These are phyloP conservation scores for Heracleum sosnowskyi DNA, from an alignment of 129 eudicot genomes.

Conservation along the genomic window DNA sequence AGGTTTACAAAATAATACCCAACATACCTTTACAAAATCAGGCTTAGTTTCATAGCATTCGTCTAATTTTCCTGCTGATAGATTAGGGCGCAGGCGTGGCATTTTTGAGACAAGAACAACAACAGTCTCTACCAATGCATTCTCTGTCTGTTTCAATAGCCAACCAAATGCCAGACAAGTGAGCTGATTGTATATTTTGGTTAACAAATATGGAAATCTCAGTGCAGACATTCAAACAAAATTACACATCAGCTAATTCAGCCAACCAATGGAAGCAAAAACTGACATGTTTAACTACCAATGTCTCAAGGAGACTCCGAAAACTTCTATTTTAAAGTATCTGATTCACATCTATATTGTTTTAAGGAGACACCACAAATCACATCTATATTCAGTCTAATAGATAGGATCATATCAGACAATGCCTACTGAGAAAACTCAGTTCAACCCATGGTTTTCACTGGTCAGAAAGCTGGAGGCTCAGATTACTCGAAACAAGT, in stretches of 20 bases:
- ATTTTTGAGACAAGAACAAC: slow-evolving; percentile 82
- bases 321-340: background rate
- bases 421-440: background rate
- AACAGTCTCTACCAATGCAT: slow-evolving; percentile 95
- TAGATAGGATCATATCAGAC: too few species aligned
- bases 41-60: slow-evolving; percentile 74
- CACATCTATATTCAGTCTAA: background rate
- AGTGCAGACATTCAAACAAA: background rate
- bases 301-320: background rate
- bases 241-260: background rate
- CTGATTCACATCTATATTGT: too few species aligned
- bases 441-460: background rate
- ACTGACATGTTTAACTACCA: background rate
- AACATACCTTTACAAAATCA: slow-evolving; percentile 80
- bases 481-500: too few species aligned
- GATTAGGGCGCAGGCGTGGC: slow-evolving; percentile 80
- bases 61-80: slow-evolving; percentile 60
- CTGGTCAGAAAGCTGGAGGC: too few species aligned
- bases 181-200: background rate
- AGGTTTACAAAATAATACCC: background rate
- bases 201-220: background rate
- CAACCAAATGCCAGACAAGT: too few species aligned
- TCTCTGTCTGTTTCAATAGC: too few species aligned
- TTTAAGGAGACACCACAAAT: too few species aligned
- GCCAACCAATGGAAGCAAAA: background rate